phyloP scores from a whole-genome alignment of 306 rosid genomes.

The Rosa lucieae region DNA sequence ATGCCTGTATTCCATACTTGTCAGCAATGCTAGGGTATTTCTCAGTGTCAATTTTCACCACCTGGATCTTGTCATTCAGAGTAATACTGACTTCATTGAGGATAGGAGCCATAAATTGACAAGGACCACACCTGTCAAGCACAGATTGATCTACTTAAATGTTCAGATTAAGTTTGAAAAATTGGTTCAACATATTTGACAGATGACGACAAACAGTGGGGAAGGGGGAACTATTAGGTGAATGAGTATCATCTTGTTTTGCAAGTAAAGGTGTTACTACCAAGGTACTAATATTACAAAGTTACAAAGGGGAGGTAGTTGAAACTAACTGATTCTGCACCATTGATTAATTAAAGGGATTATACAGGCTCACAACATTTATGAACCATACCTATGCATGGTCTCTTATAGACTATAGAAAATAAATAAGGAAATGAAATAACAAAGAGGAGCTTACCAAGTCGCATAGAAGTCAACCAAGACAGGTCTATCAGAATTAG shows the following conservation, averaged over 20 bases:
- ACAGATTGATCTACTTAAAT: slow-evolving; percentile 23
- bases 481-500: slow-evolving; percentile 71
- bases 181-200: background rate
- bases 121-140: slow-evolving; percentile 92
- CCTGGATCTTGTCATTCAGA: slow-evolving; percentile 61
- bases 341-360: background rate
- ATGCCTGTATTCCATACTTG: slow-evolving; percentile 74
- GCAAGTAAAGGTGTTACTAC: background rate
- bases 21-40: slow-evolving; percentile 82
- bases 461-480: slow-evolving; percentile 97
- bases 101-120: slow-evolving; percentile 90
- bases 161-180: background rate
- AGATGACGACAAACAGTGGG: background rate
- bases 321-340: background rate
- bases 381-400: background rate
- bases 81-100: slow-evolving; percentile 72
- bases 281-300: background rate
- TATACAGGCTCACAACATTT: background rate
- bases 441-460: slow-evolving; percentile 48
- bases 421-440: background rate
- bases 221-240: background rate
- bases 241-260: background rate
- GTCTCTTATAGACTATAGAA: background rate
- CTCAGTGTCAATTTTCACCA: slow-evolving; percentile 92
- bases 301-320: slow-evolving; percentile 3